Base-by-base conservation (phyloP, 306 rosid genomes). In the Macrotyloma uniflorum region DNA sequence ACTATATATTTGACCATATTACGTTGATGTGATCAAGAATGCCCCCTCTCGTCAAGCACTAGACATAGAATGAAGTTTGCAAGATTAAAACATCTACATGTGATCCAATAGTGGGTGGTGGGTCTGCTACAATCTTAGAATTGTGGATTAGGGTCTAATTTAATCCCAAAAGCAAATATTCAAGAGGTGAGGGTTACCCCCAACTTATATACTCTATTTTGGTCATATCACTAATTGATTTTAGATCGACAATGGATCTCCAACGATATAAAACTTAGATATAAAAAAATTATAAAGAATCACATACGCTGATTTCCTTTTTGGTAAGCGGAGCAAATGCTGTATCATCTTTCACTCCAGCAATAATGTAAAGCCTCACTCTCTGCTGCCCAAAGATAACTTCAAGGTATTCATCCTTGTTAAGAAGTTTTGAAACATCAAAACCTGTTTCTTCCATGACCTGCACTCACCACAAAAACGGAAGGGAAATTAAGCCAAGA, bases 361-460 rank as follows among this genome's bases (percentile, higher is more conserved):
- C 93, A 75, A 93, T 81, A 78, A 95, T 93, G 83, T 92, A 95
- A 72, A 95, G 97, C 28, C 98, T 89, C 85, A 95, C 98, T 82
- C 98, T 87, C 83, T 95, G 98, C 36, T 91, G 98, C 81, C 98
- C 98, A 87, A 88, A 92, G 82, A 86, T 86, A 62, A 42, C 78
- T 82, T 95, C 98, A 81, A 92, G 87, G 85, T 68, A 88, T 49
- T 95, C 97, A 51, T 95, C 96, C 80, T 86, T 88, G 45, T 87
- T 83, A 24, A 93, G 92, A 72, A 89, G 88, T 30, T 80, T 80
- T 70, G 96, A 55, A 76, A 92, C 89, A 86, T 95, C 93, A 83
- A 95, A 95, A 77, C 98, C 98, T 19, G 98, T 92, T 89, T 95
- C 98, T 85, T 95, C 98, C 89, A 84, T 80, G 79, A 94, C 97